These are phyloP conservation scores for Ulota crispa DNA, from an alignment of 225 moss, liverwort and hornwort species.

Conservation along the genomic window DNA sequence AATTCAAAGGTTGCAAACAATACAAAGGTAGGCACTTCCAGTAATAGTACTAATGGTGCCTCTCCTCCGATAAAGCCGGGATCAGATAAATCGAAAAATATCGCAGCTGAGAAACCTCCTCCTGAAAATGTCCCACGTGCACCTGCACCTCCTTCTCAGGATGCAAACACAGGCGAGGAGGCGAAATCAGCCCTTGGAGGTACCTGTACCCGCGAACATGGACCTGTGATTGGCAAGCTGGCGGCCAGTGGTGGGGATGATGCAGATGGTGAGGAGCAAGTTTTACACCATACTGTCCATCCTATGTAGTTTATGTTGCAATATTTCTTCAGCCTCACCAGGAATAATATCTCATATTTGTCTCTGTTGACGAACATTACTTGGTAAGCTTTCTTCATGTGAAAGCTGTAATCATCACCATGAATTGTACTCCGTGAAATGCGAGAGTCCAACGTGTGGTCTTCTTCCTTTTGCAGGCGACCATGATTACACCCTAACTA, in stretches of 20 bases:
- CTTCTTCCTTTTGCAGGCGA: constrained; percentile 37
- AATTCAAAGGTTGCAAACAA: constrained; percentile 12
- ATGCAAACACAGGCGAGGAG: constrained; percentile 30
- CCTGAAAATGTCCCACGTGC: constrained; percentile 18
- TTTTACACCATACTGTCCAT: neutral
- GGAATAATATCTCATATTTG: neutral
- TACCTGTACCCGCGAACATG: constrained; percentile 34
- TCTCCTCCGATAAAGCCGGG: constrained; percentile 6
- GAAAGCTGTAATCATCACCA: neutral
- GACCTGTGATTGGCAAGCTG: constrained; percentile 40
- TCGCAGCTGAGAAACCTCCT: constrained; percentile 10
- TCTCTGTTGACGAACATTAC: neutral
- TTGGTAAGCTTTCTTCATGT: neutral
- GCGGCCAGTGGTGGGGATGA: constrained; percentile 38
- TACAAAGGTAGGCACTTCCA: constrained; percentile 15
- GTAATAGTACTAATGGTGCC: constrained; percentile 4
- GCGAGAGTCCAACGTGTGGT: neutral
- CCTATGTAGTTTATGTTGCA: neutral
- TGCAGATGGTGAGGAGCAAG: constrained; percentile 32
- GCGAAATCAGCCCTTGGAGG: constrained; percentile 28
- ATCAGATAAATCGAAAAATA: constrained; percentile 1
- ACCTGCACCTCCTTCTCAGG: constrained; percentile 29
- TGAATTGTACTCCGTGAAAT: neutral
- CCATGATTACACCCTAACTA: constrained; percentile 37
- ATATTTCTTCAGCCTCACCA: neutral